Percentiles rank a stretch among this genome's conserved stretches.
Evolutionary conservation across 768 basidiomycete genomes (phyloP).

Genomic region (Termitomyces sp.): DNA sequence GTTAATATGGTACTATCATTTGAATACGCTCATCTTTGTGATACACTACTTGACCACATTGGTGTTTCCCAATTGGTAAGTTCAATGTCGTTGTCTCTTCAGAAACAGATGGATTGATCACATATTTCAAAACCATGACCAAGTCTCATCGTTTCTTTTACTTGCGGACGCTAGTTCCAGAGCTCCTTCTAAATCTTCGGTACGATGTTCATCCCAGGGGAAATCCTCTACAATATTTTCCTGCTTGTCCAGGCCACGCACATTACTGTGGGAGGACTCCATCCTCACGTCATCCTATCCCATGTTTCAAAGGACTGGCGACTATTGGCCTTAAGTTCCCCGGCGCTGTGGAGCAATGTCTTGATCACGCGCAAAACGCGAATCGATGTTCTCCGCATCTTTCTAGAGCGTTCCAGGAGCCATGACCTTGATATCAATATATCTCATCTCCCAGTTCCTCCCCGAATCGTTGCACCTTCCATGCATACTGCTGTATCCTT

Average conservation of each 20-base stretch:
- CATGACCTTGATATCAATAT: not conserved
- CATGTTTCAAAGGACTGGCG: not conserved
- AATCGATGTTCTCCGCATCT: not conserved
- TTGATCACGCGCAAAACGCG: not conserved
- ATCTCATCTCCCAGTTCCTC: not conserved
- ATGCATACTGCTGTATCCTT: not conserved
- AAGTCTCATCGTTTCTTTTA: not conserved
- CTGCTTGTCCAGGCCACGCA: not conserved
- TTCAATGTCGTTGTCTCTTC: not conserved
- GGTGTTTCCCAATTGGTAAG: not conserved
- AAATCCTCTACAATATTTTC: not conserved
- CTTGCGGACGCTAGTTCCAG: not conserved
- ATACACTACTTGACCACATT: not conserved
- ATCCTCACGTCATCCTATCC: not conserved
- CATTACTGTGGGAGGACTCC: not conserved
- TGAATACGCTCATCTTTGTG: not conserved
- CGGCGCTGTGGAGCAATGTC: not conserved
- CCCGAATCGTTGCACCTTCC: not conserved
- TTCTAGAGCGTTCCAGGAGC: not conserved
- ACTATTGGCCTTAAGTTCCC: not conserved
- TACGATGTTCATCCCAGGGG: not conserved
- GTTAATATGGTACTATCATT: no score
- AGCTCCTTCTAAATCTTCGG: not conserved
- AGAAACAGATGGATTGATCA: not conserved
- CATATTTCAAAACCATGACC: not conserved